Conservation (phyloP, 2,329 filamentous ascomycete genomes). For the Penicillium crustosum region DNA sequence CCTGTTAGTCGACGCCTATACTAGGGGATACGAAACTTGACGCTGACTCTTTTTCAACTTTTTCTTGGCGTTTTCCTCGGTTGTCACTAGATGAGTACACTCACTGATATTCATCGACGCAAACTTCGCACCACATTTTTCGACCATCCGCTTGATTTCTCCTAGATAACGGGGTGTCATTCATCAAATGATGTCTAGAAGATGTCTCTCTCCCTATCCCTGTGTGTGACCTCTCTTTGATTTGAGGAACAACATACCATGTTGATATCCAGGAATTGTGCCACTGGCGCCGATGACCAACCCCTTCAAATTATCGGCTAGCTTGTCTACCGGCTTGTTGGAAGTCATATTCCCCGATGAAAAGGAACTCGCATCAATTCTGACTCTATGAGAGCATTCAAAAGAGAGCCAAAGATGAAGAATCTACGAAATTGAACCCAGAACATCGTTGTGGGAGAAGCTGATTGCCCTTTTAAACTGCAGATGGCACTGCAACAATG, state of each 20-base stretch:
- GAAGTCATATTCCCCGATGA: neutral
- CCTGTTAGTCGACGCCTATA: neutral
- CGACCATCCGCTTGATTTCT: conserved; percentile 28
- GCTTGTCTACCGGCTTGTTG: neutral
- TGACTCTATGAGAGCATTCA: neutral
- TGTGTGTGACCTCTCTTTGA: neutral
- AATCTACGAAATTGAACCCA: neutral
- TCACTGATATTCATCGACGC: conserved; percentile 21
- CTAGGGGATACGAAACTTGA: neutral
- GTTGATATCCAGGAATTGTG: conserved; percentile 53
- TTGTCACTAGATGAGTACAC: conserved; percentile 37
- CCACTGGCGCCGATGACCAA: conserved; percentile 56
- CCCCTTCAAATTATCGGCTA: conserved; percentile 7
- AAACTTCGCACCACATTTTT: conserved; percentile 31
- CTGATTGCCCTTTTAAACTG: neutral
- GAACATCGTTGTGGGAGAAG: neutral
- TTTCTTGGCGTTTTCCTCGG: conserved; percentile 24
- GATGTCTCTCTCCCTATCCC: too few species aligned
- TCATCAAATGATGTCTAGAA: neutral
- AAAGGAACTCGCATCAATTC: neutral
- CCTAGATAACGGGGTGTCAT: conserved; percentile 17
- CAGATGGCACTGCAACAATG: neutral
- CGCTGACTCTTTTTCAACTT: conserved; percentile 26
- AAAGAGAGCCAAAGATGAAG: neutral
- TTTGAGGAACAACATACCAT: conserved; percentile 33